A percentile compares a stretch with the other conserved stretches of the same genome.
These are phyloP conservation scores for Candolleomyces efflorescens DNA, from an alignment of 768 basidiomycete species.

Conservation along the genomic window DNA sequence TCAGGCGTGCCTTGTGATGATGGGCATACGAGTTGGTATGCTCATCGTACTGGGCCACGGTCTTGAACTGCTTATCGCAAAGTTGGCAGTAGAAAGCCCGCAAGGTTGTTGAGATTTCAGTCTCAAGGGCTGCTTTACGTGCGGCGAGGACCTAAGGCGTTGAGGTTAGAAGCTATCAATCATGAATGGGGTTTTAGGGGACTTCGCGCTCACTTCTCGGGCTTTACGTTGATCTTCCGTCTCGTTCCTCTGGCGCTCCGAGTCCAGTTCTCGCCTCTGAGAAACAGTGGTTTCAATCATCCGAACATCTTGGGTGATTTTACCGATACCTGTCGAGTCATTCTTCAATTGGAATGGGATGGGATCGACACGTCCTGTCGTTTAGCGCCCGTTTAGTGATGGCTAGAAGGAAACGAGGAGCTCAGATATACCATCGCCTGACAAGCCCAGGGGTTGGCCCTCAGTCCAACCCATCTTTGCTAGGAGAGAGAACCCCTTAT, in stretches of 20 bases:
- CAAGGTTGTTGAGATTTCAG: slow-evolving; percentile 64
- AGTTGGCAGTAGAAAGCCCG: slow-evolving; percentile 76
- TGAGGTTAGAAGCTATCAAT: background rate
- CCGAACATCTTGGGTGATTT: slow-evolving; percentile 70
- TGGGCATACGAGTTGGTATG: slow-evolving; percentile 89
- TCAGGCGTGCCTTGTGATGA: slow-evolving; percentile 78
- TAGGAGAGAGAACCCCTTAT: slow-evolving; percentile 79
- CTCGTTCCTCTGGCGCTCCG: slow-evolving; percentile 77
- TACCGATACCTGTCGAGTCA: slow-evolving; percentile 78
- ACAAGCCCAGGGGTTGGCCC: slow-evolving; percentile 72
- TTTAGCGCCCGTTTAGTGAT: background rate
- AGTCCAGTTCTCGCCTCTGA: slow-evolving; percentile 74
- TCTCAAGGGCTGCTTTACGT: slow-evolving; percentile 58
- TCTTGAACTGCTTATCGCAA: slow-evolving; percentile 87
- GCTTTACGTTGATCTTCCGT: slow-evolving; percentile 70
- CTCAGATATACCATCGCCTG: slow-evolving; percentile 58
- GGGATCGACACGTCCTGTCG: slow-evolving; percentile 73
- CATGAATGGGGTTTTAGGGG: background rate
- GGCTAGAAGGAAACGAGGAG: background rate
- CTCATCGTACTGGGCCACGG: slow-evolving; percentile 83
- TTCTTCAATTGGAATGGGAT: slow-evolving; percentile 78
- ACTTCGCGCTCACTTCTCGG: slow-evolving; percentile 54
- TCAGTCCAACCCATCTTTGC: slow-evolving; percentile 81
- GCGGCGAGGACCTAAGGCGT: slow-evolving; percentile 54
- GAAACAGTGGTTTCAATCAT: slow-evolving; percentile 86